Evolutionary conservation across 352 stramenopile species (phyloP).

Genomic region (Peronospora farinosa): DNA sequence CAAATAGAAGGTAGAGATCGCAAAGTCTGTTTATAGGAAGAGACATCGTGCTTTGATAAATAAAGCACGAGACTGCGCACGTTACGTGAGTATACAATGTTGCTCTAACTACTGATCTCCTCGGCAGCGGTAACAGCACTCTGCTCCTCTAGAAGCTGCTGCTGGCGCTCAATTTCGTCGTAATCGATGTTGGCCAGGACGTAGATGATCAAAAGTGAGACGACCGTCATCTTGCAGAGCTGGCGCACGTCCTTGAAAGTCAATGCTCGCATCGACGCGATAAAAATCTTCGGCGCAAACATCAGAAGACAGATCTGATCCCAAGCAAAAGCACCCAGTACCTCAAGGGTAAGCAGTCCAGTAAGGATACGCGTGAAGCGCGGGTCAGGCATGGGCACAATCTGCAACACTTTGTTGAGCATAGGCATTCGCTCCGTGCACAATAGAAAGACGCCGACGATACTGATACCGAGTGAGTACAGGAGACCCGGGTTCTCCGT

Average conservation of each 20-base stretch:
- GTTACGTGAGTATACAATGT: slow-evolving; percentile 6
- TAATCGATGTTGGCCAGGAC: slow-evolving; percentile 86
- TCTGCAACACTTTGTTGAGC: slow-evolving; percentile 90
- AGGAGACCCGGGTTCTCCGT: slow-evolving; percentile 95
- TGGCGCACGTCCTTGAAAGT: slow-evolving; percentile 75
- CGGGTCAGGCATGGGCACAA: slow-evolving; percentile 87
- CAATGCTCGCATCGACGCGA: slow-evolving; percentile 67
- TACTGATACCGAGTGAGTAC: slow-evolving; percentile 81
- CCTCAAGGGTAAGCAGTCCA: slow-evolving; percentile 72
- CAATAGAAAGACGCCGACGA: slow-evolving; percentile 87
- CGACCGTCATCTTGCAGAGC: slow-evolving; percentile 79
- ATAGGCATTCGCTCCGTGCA: slow-evolving; percentile 88
- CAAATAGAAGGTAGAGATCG: slow-evolving; percentile 17
- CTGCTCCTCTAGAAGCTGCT: slow-evolving; percentile 67
- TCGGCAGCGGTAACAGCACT: slow-evolving; percentile 22
- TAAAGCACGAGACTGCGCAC: slow-evolving; percentile 4
- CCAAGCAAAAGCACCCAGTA: slow-evolving; percentile 82
- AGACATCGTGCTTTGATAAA: slow-evolving; percentile 9
- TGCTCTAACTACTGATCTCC: slow-evolving; percentile 38
- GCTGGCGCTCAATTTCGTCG: slow-evolving; percentile 85
- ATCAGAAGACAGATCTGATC: slow-evolving; percentile 80
- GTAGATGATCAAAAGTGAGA: slow-evolving; percentile 84
- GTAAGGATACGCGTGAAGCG: slow-evolving; percentile 79
- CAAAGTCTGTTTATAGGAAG: slow-evolving; percentile 9
- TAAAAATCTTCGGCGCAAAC: slow-evolving; percentile 84